These are phyloP conservation scores for Ganoderma meredithae DNA, from an alignment of 1,284 basidiomycete species.

Conservation along the genomic window DNA sequence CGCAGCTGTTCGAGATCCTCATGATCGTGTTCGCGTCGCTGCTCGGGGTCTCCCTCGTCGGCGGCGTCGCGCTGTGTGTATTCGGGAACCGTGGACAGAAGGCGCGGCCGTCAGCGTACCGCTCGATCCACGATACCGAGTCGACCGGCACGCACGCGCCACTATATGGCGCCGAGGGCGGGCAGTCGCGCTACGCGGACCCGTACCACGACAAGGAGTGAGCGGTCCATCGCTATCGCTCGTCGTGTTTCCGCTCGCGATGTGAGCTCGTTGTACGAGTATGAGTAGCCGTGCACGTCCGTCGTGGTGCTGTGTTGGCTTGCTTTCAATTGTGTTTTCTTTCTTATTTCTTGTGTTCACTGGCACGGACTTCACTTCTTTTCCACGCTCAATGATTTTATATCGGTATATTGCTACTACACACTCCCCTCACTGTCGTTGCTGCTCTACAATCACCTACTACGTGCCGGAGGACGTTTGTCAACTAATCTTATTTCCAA, in stretches of 20 bases:
- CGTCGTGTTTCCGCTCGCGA: not conserved
- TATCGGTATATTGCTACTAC: constrained; percentile 7
- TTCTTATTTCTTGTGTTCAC: not conserved
- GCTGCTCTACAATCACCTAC: constrained; percentile 5
- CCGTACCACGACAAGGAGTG: constrained; percentile 36
- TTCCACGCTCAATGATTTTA: not conserved
- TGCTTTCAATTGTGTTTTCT: constrained; percentile 1
- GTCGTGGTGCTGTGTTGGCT: not conserved
- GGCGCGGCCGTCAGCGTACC: constrained; percentile 34
- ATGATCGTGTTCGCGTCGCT: constrained; percentile 35
- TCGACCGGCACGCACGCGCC: constrained; percentile 29
- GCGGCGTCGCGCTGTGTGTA: constrained; percentile 27
- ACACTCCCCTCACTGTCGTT: constrained; percentile 8
- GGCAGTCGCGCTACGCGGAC: constrained; percentile 33
- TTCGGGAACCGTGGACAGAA: constrained; percentile 29
- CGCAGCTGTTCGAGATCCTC: constrained; percentile 37
- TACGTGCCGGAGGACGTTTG: constrained; percentile 1
- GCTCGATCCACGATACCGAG: constrained; percentile 34
- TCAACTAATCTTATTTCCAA: constrained; percentile 2
- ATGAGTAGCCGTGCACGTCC: not conserved
- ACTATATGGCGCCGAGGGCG: constrained; percentile 39
- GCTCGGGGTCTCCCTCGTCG: constrained; percentile 30
- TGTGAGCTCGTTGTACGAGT: not conserved
- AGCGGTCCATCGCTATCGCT: not conserved
- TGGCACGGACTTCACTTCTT: not conserved